Base-by-base conservation (phyloP, 768 basidiomycete species). In the Mycena rosella region DNA sequence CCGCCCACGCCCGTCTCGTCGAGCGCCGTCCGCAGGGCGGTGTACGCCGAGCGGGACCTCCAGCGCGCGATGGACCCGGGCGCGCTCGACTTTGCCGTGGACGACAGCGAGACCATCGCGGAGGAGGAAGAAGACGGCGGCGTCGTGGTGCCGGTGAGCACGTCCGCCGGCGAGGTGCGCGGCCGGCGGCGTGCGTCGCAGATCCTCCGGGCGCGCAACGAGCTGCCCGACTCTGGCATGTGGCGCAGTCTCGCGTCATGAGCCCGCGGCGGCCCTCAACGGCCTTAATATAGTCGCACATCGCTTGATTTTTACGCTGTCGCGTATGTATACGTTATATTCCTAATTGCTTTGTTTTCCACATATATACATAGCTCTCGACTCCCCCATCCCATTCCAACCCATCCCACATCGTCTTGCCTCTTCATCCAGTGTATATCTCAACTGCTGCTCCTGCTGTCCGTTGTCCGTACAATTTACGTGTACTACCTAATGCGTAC, bases 141-240 rank as follows among this genome's bases (percentile, higher is more conserved):
- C 65, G 60, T 13, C 74, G 78, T 2, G 77, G 73, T 2, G 75
- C 76, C 22, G 75, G 74, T 34, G 60, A 69, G 17, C 76, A 72
- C n/a, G 44, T 22, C 44, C 22, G 84, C 82, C 0, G 83, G 81
- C 27, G 84, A n/a, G n/a, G n/a, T n/a, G n/a, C n/a, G 89, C 45
- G 87, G 88, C 2, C 82, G 88, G 51, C 84, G 83, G 68, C 86
- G 83, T 51, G 92, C 93, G 2, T 74, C 89, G 68, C 88, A 83
- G 78, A 95, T 95, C 55, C 79, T 94, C 56, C 85, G 93, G 74
- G 87, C 87, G 24, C 85, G 91, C 54, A 91, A 87, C 70, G 85
- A 87, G 76, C 69, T 94, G 27, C 93, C 93, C 2, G 85, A 85
- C 65, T 85, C 85, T 63, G 90, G 92, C 40, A 93, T 94, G 92